phyloP scores from a whole-genome alignment of 257 asterid species.

The Salvia splendens region DNA sequence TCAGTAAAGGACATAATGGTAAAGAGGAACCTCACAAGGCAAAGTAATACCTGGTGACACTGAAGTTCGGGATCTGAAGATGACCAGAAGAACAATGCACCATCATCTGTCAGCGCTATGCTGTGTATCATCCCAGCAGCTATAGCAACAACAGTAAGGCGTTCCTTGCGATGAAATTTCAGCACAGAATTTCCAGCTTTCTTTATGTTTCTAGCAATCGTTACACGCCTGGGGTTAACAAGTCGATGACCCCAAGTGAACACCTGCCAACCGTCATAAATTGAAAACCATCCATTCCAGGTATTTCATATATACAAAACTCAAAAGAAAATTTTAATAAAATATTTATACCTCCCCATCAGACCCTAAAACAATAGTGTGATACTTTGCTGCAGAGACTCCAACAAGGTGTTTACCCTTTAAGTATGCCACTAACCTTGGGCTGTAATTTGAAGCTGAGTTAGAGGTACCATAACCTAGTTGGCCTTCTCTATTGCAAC shows the following conservation, averaged over 20 bases:
- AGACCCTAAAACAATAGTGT: slow-evolving; percentile 85
- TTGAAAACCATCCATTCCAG: background rate
- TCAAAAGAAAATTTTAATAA: slow-evolving; percentile 16
- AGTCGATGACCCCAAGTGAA: slow-evolving; percentile 99
- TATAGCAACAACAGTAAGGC: slow-evolving; percentile 70
- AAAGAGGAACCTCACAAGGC: slow-evolving; percentile 3
- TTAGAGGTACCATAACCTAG: slow-evolving; percentile 98
- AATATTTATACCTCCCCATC: slow-evolving; percentile 83
- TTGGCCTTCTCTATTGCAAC: slow-evolving; percentile 99
- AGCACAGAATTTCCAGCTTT: slow-evolving; percentile 64
- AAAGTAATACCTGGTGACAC: slow-evolving; percentile 73
- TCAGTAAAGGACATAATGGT: background rate
- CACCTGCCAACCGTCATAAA: slow-evolving; percentile 56
- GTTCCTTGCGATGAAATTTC: slow-evolving; percentile 83
- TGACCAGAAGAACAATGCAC: slow-evolving; percentile 86
- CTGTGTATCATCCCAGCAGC: slow-evolving; percentile 95
- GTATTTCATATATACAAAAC: slow-evolving; percentile 7
- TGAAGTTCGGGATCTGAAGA: slow-evolving; percentile 80
- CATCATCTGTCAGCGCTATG: slow-evolving; percentile 87
- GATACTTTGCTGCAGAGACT: slow-evolving; percentile 91
- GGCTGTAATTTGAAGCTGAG: slow-evolving; percentile 92
- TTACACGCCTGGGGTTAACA: slow-evolving; percentile 86
- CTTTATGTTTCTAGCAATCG: slow-evolving; percentile 60
- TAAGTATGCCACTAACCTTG: slow-evolving; percentile 88
- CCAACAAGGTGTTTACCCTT: slow-evolving; percentile 76